Conservation (phyloP, 768 basidiomycete genomes). For the Mycena vulgaris region DNA sequence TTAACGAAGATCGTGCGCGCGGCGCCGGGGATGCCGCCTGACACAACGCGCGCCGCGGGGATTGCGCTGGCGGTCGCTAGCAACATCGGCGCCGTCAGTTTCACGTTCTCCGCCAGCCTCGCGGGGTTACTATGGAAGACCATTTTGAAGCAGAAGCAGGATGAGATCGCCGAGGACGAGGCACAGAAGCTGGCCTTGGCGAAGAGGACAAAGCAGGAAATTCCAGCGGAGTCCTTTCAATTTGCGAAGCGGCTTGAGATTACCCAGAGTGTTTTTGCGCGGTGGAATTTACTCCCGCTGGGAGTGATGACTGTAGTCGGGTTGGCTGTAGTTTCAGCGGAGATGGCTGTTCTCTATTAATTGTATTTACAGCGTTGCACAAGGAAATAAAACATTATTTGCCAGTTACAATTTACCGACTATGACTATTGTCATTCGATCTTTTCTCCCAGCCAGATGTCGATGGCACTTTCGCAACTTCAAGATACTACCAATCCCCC, state of each 20-base stretch:
- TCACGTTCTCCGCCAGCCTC: conserved; percentile 85
- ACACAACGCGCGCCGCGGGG: conserved; percentile 67
- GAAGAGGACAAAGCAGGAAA: neutral
- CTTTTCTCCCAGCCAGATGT: too few species aligned
- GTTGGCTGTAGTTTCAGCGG: conserved; percentile 66
- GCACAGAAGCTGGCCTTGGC: conserved; percentile 10
- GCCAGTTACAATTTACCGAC: too few species aligned
- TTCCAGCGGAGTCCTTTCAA: conserved; percentile 10
- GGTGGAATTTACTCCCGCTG: conserved; percentile 65
- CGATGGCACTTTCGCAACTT: too few species aligned
- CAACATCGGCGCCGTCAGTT: conserved; percentile 92
- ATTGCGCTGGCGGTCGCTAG: conserved; percentile 87
- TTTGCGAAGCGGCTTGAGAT: conserved; percentile 51
- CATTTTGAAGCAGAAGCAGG: conserved; percentile 70
- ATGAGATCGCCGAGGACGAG: conserved; percentile 29
- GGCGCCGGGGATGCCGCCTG: conserved; percentile 51
- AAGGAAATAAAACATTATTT: too few species aligned
- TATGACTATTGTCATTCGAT: too few species aligned
- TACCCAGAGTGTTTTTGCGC: conserved; percentile 62
- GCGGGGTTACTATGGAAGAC: conserved; percentile 77
- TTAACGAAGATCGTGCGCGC: conserved; percentile 85
- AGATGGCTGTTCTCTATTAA: conserved; percentile 57
- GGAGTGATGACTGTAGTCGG: conserved; percentile 63
- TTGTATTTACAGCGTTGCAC: too few species aligned
- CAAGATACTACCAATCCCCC: too few species aligned